Evolutionary conservation across 1,284 basidiomycete species (phyloP), one percentile per base, ranked within the genome.

Genomic region (Macrocystidia cucumis): DNA sequence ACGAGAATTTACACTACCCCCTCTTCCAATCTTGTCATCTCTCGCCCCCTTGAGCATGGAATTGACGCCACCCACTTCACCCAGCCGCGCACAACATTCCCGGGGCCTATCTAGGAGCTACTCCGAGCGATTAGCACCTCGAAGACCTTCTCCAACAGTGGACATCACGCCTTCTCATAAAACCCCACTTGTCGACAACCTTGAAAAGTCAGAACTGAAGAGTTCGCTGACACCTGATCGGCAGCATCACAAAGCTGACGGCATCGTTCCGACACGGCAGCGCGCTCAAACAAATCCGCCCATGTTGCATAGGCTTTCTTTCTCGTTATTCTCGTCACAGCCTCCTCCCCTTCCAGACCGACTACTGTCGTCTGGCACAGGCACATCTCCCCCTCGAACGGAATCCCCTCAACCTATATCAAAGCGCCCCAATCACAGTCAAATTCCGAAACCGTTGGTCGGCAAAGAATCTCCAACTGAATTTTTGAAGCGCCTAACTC

Each of bases 211-310:
- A n/a, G n/a, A n/a, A n/a, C n/a, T n/a, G n/a, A n/a, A n/a, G n/a
- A n/a, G n/a, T n/a, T n/a, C n/a, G n/a, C n/a, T n/a, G n/a, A n/a
- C n/a, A n/a, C n/a, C n/a, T n/a, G n/a, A n/a, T n/a, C n/a, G n/a
- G n/a, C n/a, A n/a, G n/a, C n/a, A n/a, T n/a, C n/a, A n/a, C n/a
- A n/a, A n/a, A n/a, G n/a, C n/a, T n/a, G n/a, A n/a, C n/a, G n/a
- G n/a, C n/a, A n/a, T n/a, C n/a, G n/a, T n/a, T n/a, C n/a, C n/a
- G n/a, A n/a, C n/a, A n/a, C n/a, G n/a, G n/a, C n/a, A n/a, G n/a
- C 76, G 78, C 20, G 69, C 79, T 26, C 69, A 73, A 32, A 81
- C 80, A n/a, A 82, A 79, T 45, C 78, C 82, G 3, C 76, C 81
- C 16, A 59, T 83, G 37, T 55, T 86, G 21, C 78, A 78, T 48